Base-by-base conservation (phyloP, 1,284 basidiomycete genomes). In the Sanghuangporus sanghuang region DNA sequence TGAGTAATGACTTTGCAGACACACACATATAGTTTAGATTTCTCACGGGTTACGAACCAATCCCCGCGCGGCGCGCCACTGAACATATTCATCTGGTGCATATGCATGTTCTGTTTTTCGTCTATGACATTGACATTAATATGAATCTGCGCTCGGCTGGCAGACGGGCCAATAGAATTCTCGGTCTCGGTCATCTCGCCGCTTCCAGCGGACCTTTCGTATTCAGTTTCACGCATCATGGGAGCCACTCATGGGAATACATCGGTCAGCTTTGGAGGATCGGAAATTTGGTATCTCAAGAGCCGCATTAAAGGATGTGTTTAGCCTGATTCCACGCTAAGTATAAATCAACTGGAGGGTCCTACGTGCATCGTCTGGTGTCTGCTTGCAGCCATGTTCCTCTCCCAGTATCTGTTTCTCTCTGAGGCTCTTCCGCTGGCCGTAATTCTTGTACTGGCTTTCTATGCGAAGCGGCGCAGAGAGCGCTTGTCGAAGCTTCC, bases 401-500 rank as follows among this genome's bases (percentile, higher is more conserved):
- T 54, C 8, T 12, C n/a, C 53, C 36, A 38, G 16, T 16, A 38
- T 38, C 23, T 8, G 8, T 36, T 23, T 49, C 4, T 32, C 38
- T n/a, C 61, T 12, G 49, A 57, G 11, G 23, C 49, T 9, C 23
- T 42, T 14, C 18, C 56, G 16, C 42, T 64, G 1, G 38, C 14
- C n/a, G 3, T 53, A 2, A 18, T 60, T 12, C n/a, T 64, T 27
- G 12, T 52, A 7, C 27, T 57, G 18, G 27, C 53, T 50, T 42
- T 44, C 38, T 38, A 38, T 36, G 36, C 61, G 11, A 61, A 40
- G n/a, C 44, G 46, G 32, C 38, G 23, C 9, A 57, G 27, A 16
- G 53, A 52, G 32, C 38, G 48, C 12, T 40, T 36, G 40, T 60
- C 64, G 27, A 40, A 62, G 4, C 57, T 72, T 36, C 68, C 68